Evolutionary conservation across 1,139 yeast genomes (phyloP).

Genomic region (Hansenula sp.): DNA sequence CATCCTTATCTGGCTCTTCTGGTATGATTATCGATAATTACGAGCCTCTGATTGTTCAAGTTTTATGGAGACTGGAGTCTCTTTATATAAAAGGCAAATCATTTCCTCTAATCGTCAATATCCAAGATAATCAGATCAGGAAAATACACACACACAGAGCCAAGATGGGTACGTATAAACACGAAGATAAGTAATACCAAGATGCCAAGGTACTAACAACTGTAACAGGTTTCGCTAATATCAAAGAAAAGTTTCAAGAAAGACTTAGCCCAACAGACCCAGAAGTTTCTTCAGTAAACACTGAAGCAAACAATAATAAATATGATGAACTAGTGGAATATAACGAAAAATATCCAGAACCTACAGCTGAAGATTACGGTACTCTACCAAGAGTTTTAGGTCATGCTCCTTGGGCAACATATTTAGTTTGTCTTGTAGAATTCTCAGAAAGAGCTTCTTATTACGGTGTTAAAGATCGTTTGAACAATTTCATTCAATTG

Average conservation of each 20-base stretch:
- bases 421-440: conserved; percentile 73
- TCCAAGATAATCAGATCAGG: too few relatives aligned
- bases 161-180: not conserved
- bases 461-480: conserved; percentile 71
- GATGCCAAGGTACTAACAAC: not conserved
- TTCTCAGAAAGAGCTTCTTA: conserved; percentile 75
- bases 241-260: not conserved
- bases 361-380: conserved; percentile 3
- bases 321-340: conserved; percentile 1
- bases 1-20: too few relatives aligned
- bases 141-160: too few relatives aligned
- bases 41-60: too few relatives aligned
- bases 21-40: too few relatives aligned
- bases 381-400: conserved; percentile 17
- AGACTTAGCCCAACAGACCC: not conserved
- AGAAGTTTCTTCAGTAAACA: not conserved
- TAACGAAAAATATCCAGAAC: conserved; percentile 1
- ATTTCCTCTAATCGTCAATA: too few relatives aligned
- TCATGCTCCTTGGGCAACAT: conserved; percentile 44
- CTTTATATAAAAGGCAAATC: too few relatives aligned
- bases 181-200: not conserved
- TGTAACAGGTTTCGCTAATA: not conserved
- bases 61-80: too few relatives aligned
- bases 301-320: not conserved
- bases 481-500: conserved; percentile 73